phyloP scores from a whole-genome alignment of 2,329 filamentous ascomycete species.

The Alternaria incomplexa region DNA sequence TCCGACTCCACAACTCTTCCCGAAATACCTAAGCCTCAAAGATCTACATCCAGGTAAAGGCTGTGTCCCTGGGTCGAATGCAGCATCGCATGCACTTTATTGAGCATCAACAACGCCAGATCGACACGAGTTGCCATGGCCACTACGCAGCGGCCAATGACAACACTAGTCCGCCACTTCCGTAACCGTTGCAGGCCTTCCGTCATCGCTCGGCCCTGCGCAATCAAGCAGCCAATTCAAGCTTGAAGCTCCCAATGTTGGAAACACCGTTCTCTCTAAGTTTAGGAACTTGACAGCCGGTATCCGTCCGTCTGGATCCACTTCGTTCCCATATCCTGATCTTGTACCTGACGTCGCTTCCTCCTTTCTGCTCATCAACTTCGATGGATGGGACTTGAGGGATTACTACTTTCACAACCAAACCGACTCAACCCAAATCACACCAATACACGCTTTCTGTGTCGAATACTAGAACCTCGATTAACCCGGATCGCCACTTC shows the following conservation, averaged over 20 bases:
- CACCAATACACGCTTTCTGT: background rate
- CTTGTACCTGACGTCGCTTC: constrained; percentile 1
- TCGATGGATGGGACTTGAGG: background rate
- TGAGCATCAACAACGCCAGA: background rate
- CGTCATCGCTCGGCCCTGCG: constrained; percentile 10
- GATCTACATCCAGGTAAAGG: background rate
- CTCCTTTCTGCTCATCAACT: background rate
- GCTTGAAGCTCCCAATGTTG: background rate
- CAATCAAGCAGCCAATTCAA: constrained; percentile 8
- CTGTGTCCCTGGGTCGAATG: background rate
- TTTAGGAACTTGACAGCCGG: background rate
- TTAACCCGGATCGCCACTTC: background rate
- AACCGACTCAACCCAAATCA: background rate
- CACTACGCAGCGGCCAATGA: constrained; percentile 3
- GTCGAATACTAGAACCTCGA: background rate
- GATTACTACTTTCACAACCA: background rate
- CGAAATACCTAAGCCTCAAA: background rate
- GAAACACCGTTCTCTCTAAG: constrained; percentile 3
- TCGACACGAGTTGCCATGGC: background rate
- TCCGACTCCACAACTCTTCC: background rate
- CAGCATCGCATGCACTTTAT: background rate
- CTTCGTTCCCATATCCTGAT: background rate
- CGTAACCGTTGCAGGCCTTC: constrained; percentile 11
- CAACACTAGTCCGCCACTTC: constrained; percentile 10
- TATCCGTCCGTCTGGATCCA: constrained; percentile 5